These are phyloP conservation scores for Daucus carota DNA, from an alignment of 129 eudicot species.

Conservation along the genomic window DH1_v3.0 NC_030386.2:23987001-23987500, in stretches of 20 bases:
- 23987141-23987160: not conserved
- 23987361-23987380: not conserved
- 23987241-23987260: not conserved
- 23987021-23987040: not conserved
- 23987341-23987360: not conserved
- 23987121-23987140: not conserved
- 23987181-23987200: conserved; percentile 4
- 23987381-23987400: not conserved
- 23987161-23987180: not conserved
- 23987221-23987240: not conserved
- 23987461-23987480: not conserved
- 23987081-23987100: conserved; percentile 6
- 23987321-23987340: not conserved
- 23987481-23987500: not conserved
- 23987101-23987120: not conserved
- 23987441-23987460: not conserved
- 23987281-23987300: not conserved
- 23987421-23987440: not conserved
- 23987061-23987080: not conserved
- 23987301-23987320: not conserved
- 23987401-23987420: not conserved
- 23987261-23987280: not conserved
- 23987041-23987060: not conserved
- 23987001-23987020: not conserved
- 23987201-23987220: not conserved